These are phyloP conservation scores for Omphalotus olearius DNA, from an alignment of 1,284 basidiomycete genomes.

Conservation along the genomic window DNA sequence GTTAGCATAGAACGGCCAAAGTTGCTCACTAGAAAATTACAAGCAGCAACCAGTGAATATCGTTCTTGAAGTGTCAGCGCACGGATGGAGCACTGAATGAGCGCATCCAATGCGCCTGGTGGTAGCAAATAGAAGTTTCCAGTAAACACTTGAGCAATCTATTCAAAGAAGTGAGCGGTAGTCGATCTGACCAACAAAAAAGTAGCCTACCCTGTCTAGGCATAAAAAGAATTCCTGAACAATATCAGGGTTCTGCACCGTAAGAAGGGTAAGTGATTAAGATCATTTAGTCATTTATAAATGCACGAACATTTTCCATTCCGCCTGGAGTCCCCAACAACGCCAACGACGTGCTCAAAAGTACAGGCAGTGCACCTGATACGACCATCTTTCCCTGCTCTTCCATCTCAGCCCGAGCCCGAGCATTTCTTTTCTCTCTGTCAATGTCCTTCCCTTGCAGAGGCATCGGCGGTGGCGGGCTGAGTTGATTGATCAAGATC, in stretches of 20 bases:
- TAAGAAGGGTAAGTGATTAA: not conserved
- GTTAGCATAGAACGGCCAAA: not conserved
- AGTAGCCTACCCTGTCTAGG: constrained; percentile 55
- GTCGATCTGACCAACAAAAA: not conserved
- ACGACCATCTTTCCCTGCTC: constrained; percentile 44
- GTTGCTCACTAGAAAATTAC: constrained; percentile 70
- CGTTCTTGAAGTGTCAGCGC: constrained; percentile 79
- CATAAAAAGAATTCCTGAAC: constrained; percentile 85
- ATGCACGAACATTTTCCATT: constrained; percentile 63
- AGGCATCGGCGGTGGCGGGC: constrained; percentile 58
- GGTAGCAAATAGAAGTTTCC: constrained; percentile 66
- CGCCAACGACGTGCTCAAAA: constrained; percentile 60
- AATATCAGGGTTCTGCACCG: constrained; percentile 77
- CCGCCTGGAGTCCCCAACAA: constrained; percentile 35
- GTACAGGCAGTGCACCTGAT: constrained; percentile 47
- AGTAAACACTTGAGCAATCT: constrained; percentile 77
- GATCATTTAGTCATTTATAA: not conserved
- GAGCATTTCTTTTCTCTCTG: constrained; percentile 28
- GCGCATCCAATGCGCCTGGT: constrained; percentile 58
- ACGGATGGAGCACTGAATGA: constrained; percentile 70
- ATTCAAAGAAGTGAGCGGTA: constrained; percentile 1
- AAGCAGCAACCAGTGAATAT: constrained; percentile 80
- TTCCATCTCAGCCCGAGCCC: constrained; percentile 28
- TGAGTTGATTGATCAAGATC: constrained; percentile 75
- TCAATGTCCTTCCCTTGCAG: constrained; percentile 31